Evolutionary conservation across 1,284 basidiomycete species (phyloP).

Genomic region (Papiliotrema nemorosa): DNA sequence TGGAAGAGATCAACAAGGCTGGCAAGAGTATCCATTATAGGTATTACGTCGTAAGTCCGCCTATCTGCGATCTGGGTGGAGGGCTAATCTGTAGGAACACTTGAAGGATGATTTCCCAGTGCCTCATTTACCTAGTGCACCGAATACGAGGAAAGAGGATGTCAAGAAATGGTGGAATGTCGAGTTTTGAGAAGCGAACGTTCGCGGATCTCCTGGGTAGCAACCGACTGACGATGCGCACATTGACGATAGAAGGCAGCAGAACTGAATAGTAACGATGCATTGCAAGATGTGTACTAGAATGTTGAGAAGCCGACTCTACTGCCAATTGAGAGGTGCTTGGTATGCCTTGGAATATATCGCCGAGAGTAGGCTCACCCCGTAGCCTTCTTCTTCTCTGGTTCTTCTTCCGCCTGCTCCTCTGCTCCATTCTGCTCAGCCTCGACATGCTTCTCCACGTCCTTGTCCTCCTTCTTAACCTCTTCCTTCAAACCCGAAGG

Average conservation of each 20-base stretch:
- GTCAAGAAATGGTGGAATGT: not conserved
- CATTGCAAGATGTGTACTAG: no score
- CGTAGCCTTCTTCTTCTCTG: constrained; percentile 24
- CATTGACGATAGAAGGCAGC: not conserved
- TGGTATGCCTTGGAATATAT: no score
- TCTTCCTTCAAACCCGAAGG: not conserved
- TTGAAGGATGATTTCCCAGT: not conserved
- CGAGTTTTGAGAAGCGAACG: not conserved
- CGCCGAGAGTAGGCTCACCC: constrained; percentile 6
- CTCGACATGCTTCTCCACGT: constrained; percentile 7
- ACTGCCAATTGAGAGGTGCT: not conserved
- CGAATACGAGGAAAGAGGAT: not conserved
- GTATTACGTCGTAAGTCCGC: constrained; percentile 22
- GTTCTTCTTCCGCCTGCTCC: not conserved
- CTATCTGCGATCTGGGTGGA: not conserved
- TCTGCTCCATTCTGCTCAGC: not conserved
- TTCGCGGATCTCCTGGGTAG: not conserved
- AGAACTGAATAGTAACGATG: no score
- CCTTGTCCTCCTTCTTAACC: not conserved
- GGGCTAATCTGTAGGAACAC: constrained; percentile 1
- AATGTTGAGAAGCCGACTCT: not conserved
- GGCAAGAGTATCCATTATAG: constrained; percentile 62
- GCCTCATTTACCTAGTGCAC: not conserved
- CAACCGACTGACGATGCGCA: not conserved
- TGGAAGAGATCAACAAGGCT: constrained; percentile 59